A percentile compares a stretch with the other conserved stretches of the same genome.
Evolutionary conservation across 2,329 filamentous ascomycete genomes (phyloP).

Genomic region (Cordyceps fumosorosea): DNA sequence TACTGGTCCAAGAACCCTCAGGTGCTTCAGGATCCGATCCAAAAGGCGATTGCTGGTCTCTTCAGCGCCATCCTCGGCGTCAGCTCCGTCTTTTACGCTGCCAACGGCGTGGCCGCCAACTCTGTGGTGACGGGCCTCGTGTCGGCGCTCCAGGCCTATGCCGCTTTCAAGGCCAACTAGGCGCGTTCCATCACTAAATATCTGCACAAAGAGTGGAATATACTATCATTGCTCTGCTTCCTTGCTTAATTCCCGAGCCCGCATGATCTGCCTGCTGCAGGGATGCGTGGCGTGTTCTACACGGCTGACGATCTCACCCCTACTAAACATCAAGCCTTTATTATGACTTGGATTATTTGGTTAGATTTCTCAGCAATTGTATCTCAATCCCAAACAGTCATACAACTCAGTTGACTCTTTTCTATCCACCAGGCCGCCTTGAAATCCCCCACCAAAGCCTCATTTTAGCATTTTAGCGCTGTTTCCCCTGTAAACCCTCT

Average conservation of each 20-base stretch:
- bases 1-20: constrained; percentile 12
- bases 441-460: neutral
- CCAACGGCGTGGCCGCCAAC: constrained; percentile 2
- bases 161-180: constrained; percentile 10
- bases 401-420: neutral
- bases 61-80: neutral
- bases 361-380: neutral
- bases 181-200: neutral
- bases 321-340: neutral
- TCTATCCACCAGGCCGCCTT: neutral
- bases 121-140: neutral
- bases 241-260: neutral
- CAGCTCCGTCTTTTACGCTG: constrained; percentile 2
- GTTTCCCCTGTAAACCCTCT: constrained; percentile 4
- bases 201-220: too few relatives aligned
- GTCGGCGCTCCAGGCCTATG: constrained; percentile 3
- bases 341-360: neutral
- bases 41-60: constrained; percentile 4
- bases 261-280: neutral
- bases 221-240: too few relatives aligned
- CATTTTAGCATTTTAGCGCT: constrained; percentile 2
- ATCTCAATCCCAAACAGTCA: neutral
- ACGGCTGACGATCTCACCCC: neutral
- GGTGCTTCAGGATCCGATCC: constrained; percentile 7
- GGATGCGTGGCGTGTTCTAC: neutral